phyloP scores from a whole-genome alignment of 2,329 filamentous ascomycete genomes.

The Chrysosphaeria jannelii region DNA sequence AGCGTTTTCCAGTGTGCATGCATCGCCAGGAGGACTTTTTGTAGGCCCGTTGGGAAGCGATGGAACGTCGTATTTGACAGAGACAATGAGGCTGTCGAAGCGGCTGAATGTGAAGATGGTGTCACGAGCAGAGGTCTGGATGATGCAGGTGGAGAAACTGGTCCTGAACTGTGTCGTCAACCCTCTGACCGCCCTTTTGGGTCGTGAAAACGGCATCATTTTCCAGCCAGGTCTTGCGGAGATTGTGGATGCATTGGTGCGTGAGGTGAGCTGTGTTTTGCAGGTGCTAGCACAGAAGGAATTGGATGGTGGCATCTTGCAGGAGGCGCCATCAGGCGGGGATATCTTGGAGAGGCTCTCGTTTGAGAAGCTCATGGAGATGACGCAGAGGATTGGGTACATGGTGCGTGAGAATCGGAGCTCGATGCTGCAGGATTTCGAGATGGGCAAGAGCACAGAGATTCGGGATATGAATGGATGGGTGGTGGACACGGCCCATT shows the following conservation, averaged over 20 bases:
- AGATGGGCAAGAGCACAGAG: constrained; percentile 20
- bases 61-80: too few species aligned
- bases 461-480: constrained; percentile 25
- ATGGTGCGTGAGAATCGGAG: constrained; percentile 22
- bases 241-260: constrained; percentile 36
- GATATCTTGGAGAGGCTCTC: constrained; percentile 13
- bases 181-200: constrained; percentile 51
- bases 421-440: constrained; percentile 30
- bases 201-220: constrained; percentile 49
- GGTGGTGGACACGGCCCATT: constrained; percentile 6
- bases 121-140: constrained; percentile 15
- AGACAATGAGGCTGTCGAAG: constrained; percentile 13
- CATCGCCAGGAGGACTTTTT: constrained; percentile 16
- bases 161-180: constrained; percentile 59
- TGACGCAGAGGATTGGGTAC: constrained; percentile 17
- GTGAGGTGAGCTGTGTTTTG: constrained; percentile 49
- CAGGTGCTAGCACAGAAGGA: constrained; percentile 33
- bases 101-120: constrained; percentile 13
- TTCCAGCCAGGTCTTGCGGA: constrained; percentile 16
- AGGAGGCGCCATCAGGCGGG: too few species aligned
- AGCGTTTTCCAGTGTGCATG: constrained; percentile 20
- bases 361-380: constrained; percentile 10
- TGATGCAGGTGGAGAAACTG: constrained; percentile 59
- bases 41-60: too few species aligned
- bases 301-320: constrained; percentile 11